A percentile compares a stretch with the other conserved stretches of the same genome.
phyloP scores from a whole-genome alignment of 208 protist species.

The Phytomonas sp. region DNA sequence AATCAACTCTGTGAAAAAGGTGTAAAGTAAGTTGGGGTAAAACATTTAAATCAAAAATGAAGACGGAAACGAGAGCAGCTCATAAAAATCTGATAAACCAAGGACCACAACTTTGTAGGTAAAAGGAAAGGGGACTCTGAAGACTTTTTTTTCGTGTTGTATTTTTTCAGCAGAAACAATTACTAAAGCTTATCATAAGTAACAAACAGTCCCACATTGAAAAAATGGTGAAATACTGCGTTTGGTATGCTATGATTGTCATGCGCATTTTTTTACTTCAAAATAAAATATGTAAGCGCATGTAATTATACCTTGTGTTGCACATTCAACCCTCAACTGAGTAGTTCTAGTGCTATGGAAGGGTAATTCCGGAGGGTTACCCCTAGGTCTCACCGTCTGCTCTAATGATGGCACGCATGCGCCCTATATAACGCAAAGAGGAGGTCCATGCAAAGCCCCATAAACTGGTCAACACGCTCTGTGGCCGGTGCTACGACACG shows the following conservation, averaged over 20 bases:
- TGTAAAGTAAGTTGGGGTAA: background rate
- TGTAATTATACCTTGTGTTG: too few species aligned
- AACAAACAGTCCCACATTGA: background rate
- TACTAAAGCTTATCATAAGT: background rate
- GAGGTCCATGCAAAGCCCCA: too few species aligned
- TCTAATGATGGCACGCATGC: too few species aligned
- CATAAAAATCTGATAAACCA: background rate
- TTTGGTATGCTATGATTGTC: background rate
- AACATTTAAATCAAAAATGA: slow-evolving; percentile 7
- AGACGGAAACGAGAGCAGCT: slow-evolving; percentile 2
- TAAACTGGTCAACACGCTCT: too few species aligned
- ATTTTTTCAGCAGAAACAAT: too few species aligned
- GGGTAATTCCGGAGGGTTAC: too few species aligned
- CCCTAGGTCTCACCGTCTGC: too few species aligned
- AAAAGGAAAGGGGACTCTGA: background rate
- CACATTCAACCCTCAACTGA: too few species aligned
- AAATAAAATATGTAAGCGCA: background rate
- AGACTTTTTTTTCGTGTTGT: background rate
- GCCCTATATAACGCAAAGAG: too few species aligned
- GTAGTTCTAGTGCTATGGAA: too few species aligned
- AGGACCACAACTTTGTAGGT: background rate
- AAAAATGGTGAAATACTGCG: background rate
- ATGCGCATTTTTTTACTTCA: background rate
- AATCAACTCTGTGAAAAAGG: too few species aligned
- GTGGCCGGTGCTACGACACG: too few species aligned